phyloP scores from a whole-genome alignment of 371 early-diverging fungal genomes.

The Chytridium lagenaria region DNA sequence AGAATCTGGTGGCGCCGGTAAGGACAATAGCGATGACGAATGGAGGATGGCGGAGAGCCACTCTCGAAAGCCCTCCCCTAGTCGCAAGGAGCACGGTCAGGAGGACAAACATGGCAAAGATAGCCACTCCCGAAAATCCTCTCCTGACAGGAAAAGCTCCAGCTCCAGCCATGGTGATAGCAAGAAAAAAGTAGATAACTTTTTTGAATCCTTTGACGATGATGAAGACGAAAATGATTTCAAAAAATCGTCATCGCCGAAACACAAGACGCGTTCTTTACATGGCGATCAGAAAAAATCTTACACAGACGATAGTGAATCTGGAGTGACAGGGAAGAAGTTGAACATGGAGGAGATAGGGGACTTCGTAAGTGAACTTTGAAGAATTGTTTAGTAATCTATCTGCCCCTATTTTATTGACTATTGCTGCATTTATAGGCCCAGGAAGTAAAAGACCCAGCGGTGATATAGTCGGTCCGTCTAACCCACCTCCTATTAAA shows the following conservation, averaged over 20 bases:
- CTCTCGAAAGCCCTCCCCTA: not conserved
- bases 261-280: not conserved
- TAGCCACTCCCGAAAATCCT: not conserved
- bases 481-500: conserved; percentile 13
- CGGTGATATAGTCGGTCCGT: conserved; percentile 34
- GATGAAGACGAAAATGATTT: conserved; percentile 4
- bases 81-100: not conserved
- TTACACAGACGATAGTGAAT: not conserved
- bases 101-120: not conserved
- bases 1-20: not conserved
- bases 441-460: no score
- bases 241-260: not conserved
- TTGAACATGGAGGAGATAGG: not conserved
- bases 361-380: no score
- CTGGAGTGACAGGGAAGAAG: not conserved
- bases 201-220: not conserved
- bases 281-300: not conserved
- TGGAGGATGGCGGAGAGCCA: no score
- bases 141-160: not conserved
- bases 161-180: not conserved
- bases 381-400: no score
- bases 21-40: not conserved
- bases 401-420: no score
- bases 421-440: no score
- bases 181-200: not conserved